Evolutionary conservation across 2,329 filamentous ascomycete genomes (phyloP).

Genomic region (Xylaria sp.): DNA sequence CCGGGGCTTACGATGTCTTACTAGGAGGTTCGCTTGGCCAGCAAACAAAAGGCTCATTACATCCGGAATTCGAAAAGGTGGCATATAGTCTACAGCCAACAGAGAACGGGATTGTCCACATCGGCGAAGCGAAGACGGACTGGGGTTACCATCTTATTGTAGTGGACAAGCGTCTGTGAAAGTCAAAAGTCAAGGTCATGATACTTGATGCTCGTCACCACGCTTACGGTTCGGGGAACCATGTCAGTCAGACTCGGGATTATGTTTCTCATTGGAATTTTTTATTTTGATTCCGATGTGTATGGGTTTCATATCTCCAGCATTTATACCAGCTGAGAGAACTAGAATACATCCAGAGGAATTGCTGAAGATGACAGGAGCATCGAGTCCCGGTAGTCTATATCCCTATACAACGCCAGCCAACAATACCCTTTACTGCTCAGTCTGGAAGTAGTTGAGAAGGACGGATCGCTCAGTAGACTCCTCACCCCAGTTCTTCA

Average conservation of each 20-base stretch:
- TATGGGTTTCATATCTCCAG: constrained; percentile 43
- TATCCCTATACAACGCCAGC: constrained; percentile 50
- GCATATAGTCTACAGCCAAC: constrained; percentile 68
- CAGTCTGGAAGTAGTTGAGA: constrained; percentile 99
- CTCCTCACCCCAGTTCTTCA: constrained; percentile 99
- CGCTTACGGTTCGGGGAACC: constrained; percentile 3
- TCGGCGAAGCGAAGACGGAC: constrained; percentile 75
- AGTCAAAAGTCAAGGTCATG: background rate
- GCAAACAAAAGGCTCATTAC: constrained; percentile 74
- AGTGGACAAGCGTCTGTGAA: constrained; percentile 69
- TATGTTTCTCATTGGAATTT: constrained; percentile 42
- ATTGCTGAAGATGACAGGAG: constrained; percentile 42
- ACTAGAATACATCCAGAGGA: constrained; percentile 53
- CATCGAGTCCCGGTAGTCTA: constrained; percentile 44
- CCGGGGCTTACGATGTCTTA: constrained; percentile 22
- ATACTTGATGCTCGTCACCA: constrained; percentile 4
- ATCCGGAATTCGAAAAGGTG: constrained; percentile 76
- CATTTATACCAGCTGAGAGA: constrained; percentile 58
- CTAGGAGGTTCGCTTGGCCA: constrained; percentile 77
- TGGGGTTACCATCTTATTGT: constrained; percentile 86
- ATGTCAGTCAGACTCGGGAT: background rate
- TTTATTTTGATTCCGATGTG: constrained; percentile 55
- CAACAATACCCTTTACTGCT: constrained; percentile 64
- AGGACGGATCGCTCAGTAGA: constrained; percentile 98
- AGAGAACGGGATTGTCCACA: constrained; percentile 64